phyloP scores from a whole-genome alignment of 2,329 filamentous ascomycete species.

The Cladosporium sp. region DNA sequence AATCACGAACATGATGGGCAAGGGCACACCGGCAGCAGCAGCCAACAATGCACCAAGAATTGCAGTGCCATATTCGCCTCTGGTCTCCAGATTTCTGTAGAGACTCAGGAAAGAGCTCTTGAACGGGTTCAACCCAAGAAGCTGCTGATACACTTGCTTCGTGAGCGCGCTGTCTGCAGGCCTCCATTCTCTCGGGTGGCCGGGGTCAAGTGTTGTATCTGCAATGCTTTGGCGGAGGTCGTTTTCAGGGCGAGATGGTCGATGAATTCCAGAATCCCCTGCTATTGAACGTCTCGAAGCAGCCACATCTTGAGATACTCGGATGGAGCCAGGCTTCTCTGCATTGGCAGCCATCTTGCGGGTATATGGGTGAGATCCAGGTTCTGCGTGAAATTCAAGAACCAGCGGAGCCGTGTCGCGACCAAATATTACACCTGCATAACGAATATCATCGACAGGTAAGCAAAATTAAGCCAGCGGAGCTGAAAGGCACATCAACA shows the following conservation, averaged over 20 bases:
- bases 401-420: background rate
- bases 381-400: background rate
- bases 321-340: background rate
- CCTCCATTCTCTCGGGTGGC: conserved; percentile 26
- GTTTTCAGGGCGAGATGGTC: background rate
- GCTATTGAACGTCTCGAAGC: conserved; percentile 15
- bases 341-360: conserved; percentile 7
- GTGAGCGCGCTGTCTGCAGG: conserved; percentile 18
- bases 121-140: conserved; percentile 48
- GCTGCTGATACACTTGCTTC: conserved; percentile 35
- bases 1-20: conserved; percentile 48
- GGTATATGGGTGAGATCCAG: background rate
- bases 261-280: conserved; percentile 3
- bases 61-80: conserved; percentile 42
- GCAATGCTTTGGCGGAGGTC: conserved; percentile 20
- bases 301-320: conserved; percentile 15
- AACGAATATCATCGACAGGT: background rate
- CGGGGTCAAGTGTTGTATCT: conserved; percentile 28
- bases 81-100: conserved; percentile 48
- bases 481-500: background rate
- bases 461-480: background rate
- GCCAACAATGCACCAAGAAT: conserved; percentile 40
- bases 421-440: background rate
- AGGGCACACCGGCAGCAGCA: conserved; percentile 44
- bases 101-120: conserved; percentile 53